These are phyloP conservation scores for Orychophragmus violaceus DNA, from an alignment of 345 rosid species.

Conservation along the genomic window DNA sequence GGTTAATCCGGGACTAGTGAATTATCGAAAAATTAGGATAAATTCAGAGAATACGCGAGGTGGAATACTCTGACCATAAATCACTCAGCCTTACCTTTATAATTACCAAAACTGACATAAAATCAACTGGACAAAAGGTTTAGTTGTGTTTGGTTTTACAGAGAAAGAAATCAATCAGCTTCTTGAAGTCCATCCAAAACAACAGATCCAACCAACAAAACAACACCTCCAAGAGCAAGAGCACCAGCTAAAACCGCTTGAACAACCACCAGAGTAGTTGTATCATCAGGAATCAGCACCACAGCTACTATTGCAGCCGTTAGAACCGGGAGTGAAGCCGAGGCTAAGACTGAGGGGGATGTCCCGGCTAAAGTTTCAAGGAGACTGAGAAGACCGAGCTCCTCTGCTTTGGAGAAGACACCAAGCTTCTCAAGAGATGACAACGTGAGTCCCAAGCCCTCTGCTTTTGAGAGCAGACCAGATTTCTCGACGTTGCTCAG, in stretches of 20 bases:
- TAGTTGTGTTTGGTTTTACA: not conserved
- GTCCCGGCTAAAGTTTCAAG: constrained; percentile 55
- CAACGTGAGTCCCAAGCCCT: constrained; percentile 64
- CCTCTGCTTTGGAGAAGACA: constrained; percentile 86
- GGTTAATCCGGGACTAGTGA: too few species aligned
- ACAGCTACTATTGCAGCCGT: constrained; percentile 67
- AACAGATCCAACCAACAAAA: constrained; percentile 69
- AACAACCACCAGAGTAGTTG: constrained; percentile 52
- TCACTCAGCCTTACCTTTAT: not conserved
- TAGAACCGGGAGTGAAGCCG: constrained; percentile 63
- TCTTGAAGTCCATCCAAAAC: constrained; percentile 81
- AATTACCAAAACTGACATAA: constrained; percentile 6
- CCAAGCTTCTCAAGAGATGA: constrained; percentile 84
- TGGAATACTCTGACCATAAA: not conserved
- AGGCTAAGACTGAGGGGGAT: constrained; percentile 67
- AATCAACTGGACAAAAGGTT: not conserved
- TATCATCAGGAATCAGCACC: constrained; percentile 80
- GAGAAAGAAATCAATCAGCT: constrained; percentile 51
- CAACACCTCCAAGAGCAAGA: constrained; percentile 59
- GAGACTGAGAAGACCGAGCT: constrained; percentile 75
- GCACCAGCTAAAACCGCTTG: constrained; percentile 67
- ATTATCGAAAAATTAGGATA: too few species aligned
- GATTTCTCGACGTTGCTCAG: constrained; percentile 85
- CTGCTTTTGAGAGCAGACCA: constrained; percentile 78
- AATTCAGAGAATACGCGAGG: too few species aligned